A percentile compares a stretch with the other conserved stretches of the same genome.
phyloP scores from a whole-genome alignment of 2,329 filamentous ascomycete species.

The Fusarium nematophilum region DNA sequence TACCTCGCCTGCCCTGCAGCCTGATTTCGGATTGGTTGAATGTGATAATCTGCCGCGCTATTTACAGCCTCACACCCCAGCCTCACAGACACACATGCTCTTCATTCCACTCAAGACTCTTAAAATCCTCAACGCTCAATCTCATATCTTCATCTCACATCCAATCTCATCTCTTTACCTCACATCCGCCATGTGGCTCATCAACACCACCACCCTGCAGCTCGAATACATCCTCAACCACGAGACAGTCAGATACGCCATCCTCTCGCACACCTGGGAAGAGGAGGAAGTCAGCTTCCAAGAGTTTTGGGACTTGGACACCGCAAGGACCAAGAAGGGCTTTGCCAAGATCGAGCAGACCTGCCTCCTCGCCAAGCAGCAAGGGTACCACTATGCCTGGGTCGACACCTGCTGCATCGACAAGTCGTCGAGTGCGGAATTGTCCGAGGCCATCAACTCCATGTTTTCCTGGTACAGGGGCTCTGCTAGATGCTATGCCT shows the following conservation, averaged over 20 bases:
- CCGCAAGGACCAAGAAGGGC: constrained; percentile 5
- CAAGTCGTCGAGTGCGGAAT: constrained; percentile 31
- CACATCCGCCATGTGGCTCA: constrained; percentile 35
- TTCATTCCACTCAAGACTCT: too few species aligned
- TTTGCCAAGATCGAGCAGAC: constrained; percentile 34
- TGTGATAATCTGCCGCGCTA: background rate
- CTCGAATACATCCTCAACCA: constrained; percentile 32
- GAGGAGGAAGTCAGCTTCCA: constrained; percentile 42
- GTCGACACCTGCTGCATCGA: constrained; percentile 47
- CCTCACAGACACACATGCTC: too few species aligned
- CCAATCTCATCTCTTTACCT: too few species aligned
- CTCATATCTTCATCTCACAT: too few species aligned
- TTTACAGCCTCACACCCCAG: background rate
- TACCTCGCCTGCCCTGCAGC: too few species aligned
- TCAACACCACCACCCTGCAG: constrained; percentile 32
- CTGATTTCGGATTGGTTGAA: too few species aligned
- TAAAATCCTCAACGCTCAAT: too few species aligned
- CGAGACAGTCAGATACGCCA: constrained; percentile 41
- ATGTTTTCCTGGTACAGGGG: constrained; percentile 27
- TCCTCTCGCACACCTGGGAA: constrained; percentile 49
- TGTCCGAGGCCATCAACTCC: constrained; percentile 28
- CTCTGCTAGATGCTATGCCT: constrained; percentile 9
- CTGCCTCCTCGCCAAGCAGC: constrained; percentile 30
- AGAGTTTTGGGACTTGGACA: constrained; percentile 26
- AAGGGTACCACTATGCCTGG: constrained; percentile 44